Evolutionary conservation across 176 grass and related monocot species (phyloP), one percentile per base, ranked within the genome.

Genomic region (Aegilops bicornis): DNA sequence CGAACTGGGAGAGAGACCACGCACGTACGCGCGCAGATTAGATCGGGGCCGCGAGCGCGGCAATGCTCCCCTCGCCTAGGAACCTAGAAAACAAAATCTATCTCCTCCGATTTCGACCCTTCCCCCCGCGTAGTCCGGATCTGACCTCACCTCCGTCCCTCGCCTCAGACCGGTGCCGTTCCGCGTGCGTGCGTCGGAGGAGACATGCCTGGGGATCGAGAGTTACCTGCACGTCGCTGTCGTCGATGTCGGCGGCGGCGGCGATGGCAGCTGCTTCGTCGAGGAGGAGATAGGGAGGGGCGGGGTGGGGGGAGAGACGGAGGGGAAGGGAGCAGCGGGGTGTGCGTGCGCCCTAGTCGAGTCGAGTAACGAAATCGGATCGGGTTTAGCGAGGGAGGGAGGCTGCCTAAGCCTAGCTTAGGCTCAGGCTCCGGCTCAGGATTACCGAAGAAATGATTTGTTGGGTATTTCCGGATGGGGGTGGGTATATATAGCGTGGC

Each of bases 61-160:
- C 74, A 87, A 83, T 90, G 89, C 89, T 36, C 84, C 24, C 66
- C 79, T 78, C 54, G 54, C 58, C 54, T 6, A 59, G 56, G 25
- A 86, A 19, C 47, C 25, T 4, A 7, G 3, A 33, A 33, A 19
- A 32, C 14, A 4, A 30, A 76, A 52, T 52, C 25, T 8, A 29
- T 8, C 43, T 20, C 65, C 54, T 42, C 54, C 54, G 79, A 83
- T 78, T 78, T 86, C 64, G 22, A 31, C 64, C 58, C 52, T n/a
- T 14, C 14, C 40, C 35, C 50, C 77, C 67, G 37, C 54, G 43
- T 59, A 39, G 23, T 42, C 73, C 63, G 76, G 89, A 91, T 84
- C 85, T 84, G 81, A 30, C 89, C 52, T 29, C 35, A 0, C 16
- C 22, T 35, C 70, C 45, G 3, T 11, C 59, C 39, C 17, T 11